Evolutionary conservation across 2,329 filamentous ascomycete species (phyloP).

Genomic region (Leptodontidium sp.): DNA sequence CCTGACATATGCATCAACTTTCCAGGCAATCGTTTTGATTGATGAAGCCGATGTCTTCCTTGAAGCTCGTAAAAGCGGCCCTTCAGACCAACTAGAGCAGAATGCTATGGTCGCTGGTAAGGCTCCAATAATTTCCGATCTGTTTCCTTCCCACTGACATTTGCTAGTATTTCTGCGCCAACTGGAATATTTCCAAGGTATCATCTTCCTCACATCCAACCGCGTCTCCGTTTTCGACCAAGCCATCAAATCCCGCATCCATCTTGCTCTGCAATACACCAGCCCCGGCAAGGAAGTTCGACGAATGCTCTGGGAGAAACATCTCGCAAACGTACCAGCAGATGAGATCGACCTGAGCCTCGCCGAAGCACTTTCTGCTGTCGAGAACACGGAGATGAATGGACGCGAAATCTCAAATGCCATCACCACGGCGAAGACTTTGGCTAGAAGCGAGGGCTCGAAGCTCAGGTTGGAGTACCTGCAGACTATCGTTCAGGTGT

Average conservation of each 20-base stretch:
- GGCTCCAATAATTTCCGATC: not conserved
- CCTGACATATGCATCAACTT: conserved; percentile 75
- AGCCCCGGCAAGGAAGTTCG: conserved; percentile 37
- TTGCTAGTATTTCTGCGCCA: conserved; percentile 46
- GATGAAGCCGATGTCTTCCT: conserved; percentile 74
- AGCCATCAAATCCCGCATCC: conserved; percentile 47
- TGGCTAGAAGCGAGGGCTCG: conserved; percentile 29
- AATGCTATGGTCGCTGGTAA: conserved; percentile 49
- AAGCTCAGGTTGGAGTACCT: conserved; percentile 29
- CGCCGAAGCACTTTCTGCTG: conserved; percentile 28
- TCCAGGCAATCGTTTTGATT: conserved; percentile 75
- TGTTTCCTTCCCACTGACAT: not conserved
- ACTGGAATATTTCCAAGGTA: conserved; percentile 50
- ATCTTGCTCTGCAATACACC: conserved; percentile 42
- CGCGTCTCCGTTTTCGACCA: conserved; percentile 45
- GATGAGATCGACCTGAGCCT: conserved; percentile 36
- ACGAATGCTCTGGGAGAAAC: conserved; percentile 36
- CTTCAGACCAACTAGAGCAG: conserved; percentile 48
- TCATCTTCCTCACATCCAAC: conserved; percentile 51
- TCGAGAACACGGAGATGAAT: conserved; percentile 41
- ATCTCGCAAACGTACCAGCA: conserved; percentile 26
- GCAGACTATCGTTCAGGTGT: conserved; percentile 30
- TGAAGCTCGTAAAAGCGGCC: conserved; percentile 44
- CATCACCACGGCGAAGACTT: conserved; percentile 33
- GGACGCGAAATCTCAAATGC: conserved; percentile 49